A percentile compares a stretch with the other conserved stretches of the same genome.
These are phyloP conservation scores for Parastagonospora avenae DNA, from an alignment of 2,329 filamentous ascomycete species.

Conservation along the genomic window DNA sequence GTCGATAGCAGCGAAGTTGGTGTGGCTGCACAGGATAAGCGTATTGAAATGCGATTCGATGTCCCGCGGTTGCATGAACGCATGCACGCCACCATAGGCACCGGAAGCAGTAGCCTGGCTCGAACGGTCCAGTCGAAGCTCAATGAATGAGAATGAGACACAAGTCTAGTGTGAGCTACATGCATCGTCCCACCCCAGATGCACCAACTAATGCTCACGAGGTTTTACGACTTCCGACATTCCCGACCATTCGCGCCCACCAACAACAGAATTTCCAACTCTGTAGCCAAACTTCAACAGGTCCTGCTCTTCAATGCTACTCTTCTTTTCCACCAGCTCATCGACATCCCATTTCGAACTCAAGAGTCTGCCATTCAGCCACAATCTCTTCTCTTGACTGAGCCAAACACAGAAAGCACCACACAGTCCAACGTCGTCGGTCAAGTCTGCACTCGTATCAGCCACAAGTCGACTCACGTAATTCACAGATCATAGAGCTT, in stretches of 20 bases:
- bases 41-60: neutral
- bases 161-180: too few species aligned
- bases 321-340: conserved; percentile 29
- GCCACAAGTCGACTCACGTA: neutral
- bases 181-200: too few species aligned
- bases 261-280: conserved; percentile 1
- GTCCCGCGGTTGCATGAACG: neutral
- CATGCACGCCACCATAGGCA: neutral
- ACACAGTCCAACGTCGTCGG: conserved; percentile 35
- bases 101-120: too few species aligned
- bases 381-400: conserved; percentile 34
- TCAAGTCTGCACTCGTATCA: conserved; percentile 23
- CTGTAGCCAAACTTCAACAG: conserved; percentile 36
- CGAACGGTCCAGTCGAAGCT: too few species aligned
- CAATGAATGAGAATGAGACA: too few species aligned
- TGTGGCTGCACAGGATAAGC: conserved; percentile 1
- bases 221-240: too few species aligned
- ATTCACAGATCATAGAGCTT: conserved; percentile 1
- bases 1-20: too few species aligned
- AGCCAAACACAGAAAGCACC: conserved; percentile 44
- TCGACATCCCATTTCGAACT: conserved; percentile 39
- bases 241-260: too few species aligned
- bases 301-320: conserved; percentile 27
- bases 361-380: conserved; percentile 35
- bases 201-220: too few species aligned